A percentile compares a stretch with the other conserved stretches of the same genome.
phyloP scores from a whole-genome alignment of 2,329 filamentous ascomycete genomes.

The Botryotinia narcissicola region DNA sequence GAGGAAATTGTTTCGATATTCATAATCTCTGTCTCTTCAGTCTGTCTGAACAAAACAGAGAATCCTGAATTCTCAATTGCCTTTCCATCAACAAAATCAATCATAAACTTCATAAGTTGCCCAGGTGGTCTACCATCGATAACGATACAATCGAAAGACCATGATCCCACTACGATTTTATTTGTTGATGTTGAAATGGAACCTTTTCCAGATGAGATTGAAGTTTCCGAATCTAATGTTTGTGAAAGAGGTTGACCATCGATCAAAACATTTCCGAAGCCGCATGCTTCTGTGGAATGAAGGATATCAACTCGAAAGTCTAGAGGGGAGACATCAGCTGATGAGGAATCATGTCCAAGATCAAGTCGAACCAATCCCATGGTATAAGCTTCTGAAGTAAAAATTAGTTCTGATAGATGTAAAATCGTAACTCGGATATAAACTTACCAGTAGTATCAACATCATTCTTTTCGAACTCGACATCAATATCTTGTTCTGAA shows the following conservation, averaged over 20 bases:
- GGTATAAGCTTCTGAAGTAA: slow-evolving; percentile 22
- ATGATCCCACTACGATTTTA: slow-evolving; percentile 44
- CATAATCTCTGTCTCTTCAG: slow-evolving; percentile 43
- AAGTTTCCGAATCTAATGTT: slow-evolving; percentile 29
- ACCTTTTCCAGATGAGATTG: slow-evolving; percentile 41
- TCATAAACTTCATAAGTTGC: slow-evolving; percentile 46
- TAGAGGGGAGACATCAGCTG: slow-evolving; percentile 28
- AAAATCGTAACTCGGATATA: not conserved
- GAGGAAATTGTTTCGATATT: slow-evolving; percentile 44
- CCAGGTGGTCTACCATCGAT: slow-evolving; percentile 43
- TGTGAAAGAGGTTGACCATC: slow-evolving; percentile 46
- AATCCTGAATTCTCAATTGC: slow-evolving; percentile 43
- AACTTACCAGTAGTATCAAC: not conserved
- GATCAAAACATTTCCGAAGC: slow-evolving; percentile 47
- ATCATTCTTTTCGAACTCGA: not conserved
- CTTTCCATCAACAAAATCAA: slow-evolving; percentile 45
- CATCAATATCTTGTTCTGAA: not conserved
- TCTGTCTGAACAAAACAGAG: slow-evolving; percentile 48
- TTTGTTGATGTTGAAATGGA: slow-evolving; percentile 43
- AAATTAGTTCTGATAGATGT: not conserved
- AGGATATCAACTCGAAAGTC: slow-evolving; percentile 46
- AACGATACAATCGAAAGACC: slow-evolving; percentile 49
- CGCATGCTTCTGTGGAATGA: slow-evolving; percentile 48
- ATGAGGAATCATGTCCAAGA: slow-evolving; percentile 23
- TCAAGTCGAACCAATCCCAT: slow-evolving; percentile 27